Evolutionary conservation across 495 filamentous ascomycete genomes (phyloP).

Genomic region (Beverwykella pulmonaria): DNA sequence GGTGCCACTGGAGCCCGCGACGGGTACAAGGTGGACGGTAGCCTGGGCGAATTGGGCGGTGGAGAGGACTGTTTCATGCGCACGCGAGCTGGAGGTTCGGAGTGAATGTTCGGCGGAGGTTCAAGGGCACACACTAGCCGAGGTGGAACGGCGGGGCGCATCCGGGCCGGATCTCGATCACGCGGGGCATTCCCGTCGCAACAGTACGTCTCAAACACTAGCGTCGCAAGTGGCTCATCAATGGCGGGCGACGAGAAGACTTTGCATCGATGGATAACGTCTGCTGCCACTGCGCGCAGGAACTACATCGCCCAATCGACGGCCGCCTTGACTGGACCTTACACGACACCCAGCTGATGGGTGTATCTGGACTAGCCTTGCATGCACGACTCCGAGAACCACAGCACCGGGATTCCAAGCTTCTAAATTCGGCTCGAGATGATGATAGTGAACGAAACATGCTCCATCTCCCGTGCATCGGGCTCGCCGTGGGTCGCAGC

Average conservation of each 20-base stretch:
- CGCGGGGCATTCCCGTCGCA: neutral
- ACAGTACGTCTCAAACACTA: neutral
- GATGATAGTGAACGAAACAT: neutral
- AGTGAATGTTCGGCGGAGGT: neutral
- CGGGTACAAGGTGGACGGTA: conserved; percentile 21
- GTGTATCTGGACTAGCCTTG: conserved; percentile 21
- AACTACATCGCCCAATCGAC: conserved; percentile 11
- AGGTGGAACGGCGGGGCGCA: neutral
- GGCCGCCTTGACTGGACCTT: conserved; percentile 10
- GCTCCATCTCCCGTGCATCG: conserved; percentile 10
- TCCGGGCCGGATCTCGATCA: neutral
- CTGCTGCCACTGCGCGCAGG: neutral
- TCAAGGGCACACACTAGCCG: conserved; percentile 1
- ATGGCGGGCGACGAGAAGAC: neutral
- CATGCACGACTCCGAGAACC: conserved; percentile 36
- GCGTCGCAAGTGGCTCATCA: neutral
- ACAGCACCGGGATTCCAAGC: conserved; percentile 16
- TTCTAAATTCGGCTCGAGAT: conserved; percentile 25
- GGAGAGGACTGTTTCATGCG: conserved; percentile 15
- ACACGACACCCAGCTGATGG: conserved; percentile 24
- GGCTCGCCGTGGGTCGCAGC: conserved; percentile 17
- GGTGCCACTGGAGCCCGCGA: conserved; percentile 22
- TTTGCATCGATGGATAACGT: neutral
- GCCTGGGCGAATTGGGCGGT: neutral
- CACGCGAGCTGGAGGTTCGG: conserved; percentile 21